phyloP scores from a whole-genome alignment of 768 basidiomycete genomes.

The Mycena kentingensis region DNA sequence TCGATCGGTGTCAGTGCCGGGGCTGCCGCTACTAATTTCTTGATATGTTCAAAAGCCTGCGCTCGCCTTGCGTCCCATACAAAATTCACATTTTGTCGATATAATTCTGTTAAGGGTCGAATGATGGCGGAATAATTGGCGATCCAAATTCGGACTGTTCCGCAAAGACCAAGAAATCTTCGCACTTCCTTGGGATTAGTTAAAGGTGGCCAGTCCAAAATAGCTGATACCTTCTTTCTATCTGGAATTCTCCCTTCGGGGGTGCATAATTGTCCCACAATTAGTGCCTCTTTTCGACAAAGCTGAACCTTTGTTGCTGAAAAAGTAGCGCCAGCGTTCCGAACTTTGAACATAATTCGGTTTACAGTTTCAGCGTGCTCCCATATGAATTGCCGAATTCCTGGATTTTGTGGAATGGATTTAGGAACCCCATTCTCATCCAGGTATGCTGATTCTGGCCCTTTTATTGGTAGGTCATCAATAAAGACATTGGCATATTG shows the following conservation, averaged over 20 bases:
- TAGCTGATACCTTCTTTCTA: slow-evolving; percentile 13
- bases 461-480: slow-evolving; percentile 32
- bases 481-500: slow-evolving; percentile 26
- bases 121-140: not conserved
- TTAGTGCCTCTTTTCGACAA: slow-evolving; percentile 3
- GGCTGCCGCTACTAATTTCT: not conserved
- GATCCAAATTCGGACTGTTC: not conserved
- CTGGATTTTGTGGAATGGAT: slow-evolving; percentile 26
- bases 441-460: slow-evolving; percentile 34
- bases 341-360: slow-evolving; percentile 32
- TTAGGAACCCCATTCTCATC: slow-evolving; percentile 24
- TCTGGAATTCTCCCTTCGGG: slow-evolving; percentile 32
- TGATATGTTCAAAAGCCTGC: not conserved
- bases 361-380: slow-evolving; percentile 37
- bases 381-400: slow-evolving; percentile 39
- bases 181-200: slow-evolving; percentile 25
- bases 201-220: slow-evolving; percentile 29
- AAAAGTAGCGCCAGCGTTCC: slow-evolving; percentile 34
- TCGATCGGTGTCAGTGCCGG: slow-evolving; percentile 31
- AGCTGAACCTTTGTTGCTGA: slow-evolving; percentile 35
- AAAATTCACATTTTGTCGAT: not conserved
- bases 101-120: not conserved
- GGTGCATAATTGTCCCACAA: slow-evolving; percentile 29
- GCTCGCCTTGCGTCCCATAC: not conserved
- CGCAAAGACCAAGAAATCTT: slow-evolving; percentile 30